Base-by-base conservation (phyloP, 495 filamentous ascomycete genomes). In the Aspergillus haitiensis region DNA sequence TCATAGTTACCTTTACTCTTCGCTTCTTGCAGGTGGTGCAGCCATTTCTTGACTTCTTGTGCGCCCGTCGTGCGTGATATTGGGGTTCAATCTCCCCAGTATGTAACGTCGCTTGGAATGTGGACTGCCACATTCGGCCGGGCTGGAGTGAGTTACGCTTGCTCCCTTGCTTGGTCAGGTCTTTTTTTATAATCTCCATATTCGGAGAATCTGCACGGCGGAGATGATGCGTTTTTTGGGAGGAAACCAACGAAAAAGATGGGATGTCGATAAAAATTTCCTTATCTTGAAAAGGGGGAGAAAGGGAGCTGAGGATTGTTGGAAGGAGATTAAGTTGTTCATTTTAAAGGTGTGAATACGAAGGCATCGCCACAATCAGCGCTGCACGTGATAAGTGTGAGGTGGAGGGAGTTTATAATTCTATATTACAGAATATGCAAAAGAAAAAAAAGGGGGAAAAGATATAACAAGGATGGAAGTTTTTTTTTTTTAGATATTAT, bases 21-120 rank as follows among this genome's bases (percentile, higher is more conserved):
- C 72, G 62, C 33, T 58, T 66, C 57, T 76, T 76, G 59, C 73
- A 76, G 8, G 68, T 67, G 6, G 52, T 36, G 55, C 73, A 76
- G 0, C 73, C 73, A 7, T 59, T 52, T 11, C 73, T 64, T 7
- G 73, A 76, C 49, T 76, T 76, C 37, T 52, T 67, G 36, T 76
- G 73, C 1, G 70, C 50, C 12, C 71, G 65, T 4, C 73, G 62
- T 3, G 60, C 27, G 35, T 66, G 64, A 21, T 58, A 66, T 13
- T 33, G 10, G 4, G 45, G 0, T n/a, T 10, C 35, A 10, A 4
- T 39, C 12, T 1, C 37, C 27, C 34, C 34, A 31, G 56, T 47
- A 10, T 35, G 31, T 3, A 59, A 32, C 2, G 21, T 40, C 33
- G 54, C 37, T n/a, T 62, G 62, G 55, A 72, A 72, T 32, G 68